Evolutionary conservation across 148 eudicot genomes (phyloP).

Genomic region (Selenicereus undatus): DNA sequence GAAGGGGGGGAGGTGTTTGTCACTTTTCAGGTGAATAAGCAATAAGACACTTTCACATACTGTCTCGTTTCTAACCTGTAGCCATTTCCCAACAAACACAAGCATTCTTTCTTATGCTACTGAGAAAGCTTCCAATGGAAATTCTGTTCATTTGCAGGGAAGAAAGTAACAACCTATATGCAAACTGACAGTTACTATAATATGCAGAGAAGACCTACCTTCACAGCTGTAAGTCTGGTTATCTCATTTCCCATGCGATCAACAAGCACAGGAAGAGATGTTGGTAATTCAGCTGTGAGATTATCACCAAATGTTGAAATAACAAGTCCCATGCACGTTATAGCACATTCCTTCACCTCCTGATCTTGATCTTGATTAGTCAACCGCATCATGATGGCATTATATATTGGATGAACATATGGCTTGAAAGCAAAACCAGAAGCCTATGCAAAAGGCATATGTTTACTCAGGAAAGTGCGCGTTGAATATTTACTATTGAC

Average conservation of each 20-base stretch:
- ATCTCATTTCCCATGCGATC: constrained; percentile 99
- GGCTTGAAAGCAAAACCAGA: constrained; percentile 75
- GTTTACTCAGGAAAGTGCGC: constrained; percentile 9
- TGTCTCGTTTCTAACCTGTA: background rate
- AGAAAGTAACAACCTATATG: background rate
- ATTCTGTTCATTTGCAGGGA: background rate
- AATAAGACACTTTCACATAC: background rate
- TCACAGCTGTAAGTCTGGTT: constrained; percentile 94
- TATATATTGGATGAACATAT: constrained; percentile 76
- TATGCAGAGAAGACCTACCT: constrained; percentile 45
- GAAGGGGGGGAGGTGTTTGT: no score
- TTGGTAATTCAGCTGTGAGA: constrained; percentile 63
- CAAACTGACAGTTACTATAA: background rate
- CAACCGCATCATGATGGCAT: constrained; percentile 84
- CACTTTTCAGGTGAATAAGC: background rate
- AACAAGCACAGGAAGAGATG: constrained; percentile 93
- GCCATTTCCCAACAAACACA: background rate
- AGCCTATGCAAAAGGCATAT: constrained; percentile 38
- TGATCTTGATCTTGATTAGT: constrained; percentile 99
- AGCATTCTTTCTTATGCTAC: constrained; percentile 2
- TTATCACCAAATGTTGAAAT: constrained; percentile 92
- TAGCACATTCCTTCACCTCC: constrained; percentile 99
- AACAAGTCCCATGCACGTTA: constrained; percentile 94
- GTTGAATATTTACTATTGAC: background rate
- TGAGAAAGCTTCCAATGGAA: background rate